phyloP scores from a whole-genome alignment of 768 basidiomycete genomes.

The Mycena maculata region DNA sequence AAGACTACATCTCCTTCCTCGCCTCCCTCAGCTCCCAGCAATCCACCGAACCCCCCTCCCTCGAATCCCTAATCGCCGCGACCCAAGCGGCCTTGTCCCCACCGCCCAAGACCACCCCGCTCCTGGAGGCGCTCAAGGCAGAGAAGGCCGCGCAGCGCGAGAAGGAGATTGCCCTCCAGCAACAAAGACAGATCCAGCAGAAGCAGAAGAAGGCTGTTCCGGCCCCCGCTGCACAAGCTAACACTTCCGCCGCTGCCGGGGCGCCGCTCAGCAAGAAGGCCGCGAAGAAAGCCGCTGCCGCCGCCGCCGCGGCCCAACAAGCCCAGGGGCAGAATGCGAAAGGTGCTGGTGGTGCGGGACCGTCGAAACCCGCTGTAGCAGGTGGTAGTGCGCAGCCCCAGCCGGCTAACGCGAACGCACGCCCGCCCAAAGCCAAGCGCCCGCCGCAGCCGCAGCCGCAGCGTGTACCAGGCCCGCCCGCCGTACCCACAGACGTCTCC shows the following conservation, averaged over 20 bases:
- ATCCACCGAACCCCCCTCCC: conserved; percentile 66
- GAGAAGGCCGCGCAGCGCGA: conserved; percentile 80
- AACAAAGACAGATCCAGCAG: conserved; percentile 83
- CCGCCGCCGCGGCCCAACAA: conserved; percentile 36
- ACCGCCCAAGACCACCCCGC: conserved; percentile 85
- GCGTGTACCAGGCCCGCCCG: conserved; percentile 24
- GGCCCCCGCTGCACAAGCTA: conserved; percentile 34
- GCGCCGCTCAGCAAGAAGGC: conserved; percentile 47
- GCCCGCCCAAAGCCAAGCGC: conserved; percentile 37
- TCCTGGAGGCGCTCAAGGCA: conserved; percentile 93
- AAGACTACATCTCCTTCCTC: conserved; percentile 86
- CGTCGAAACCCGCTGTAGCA: conserved; percentile 44
- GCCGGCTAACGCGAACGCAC: conserved; percentile 33
- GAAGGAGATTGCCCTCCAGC: conserved; percentile 77
- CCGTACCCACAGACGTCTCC: conserved; percentile 24
- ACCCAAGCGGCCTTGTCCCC: conserved; percentile 67
- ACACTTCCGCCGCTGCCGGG: conserved; percentile 31
- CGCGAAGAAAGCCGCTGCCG: conserved; percentile 44
- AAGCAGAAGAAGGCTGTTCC: conserved; percentile 58
- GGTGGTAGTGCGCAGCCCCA: too few relatives aligned
- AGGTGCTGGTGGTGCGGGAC: conserved; percentile 36
- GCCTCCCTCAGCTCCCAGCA: conserved; percentile 71
- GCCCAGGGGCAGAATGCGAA: conserved; percentile 39
- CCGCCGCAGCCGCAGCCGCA: conserved; percentile 17
- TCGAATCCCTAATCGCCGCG: conserved; percentile 75